Evolutionary conservation across 2,329 filamentous ascomycete genomes (phyloP).

Genomic region (Diaporthe amygdali): DNA sequence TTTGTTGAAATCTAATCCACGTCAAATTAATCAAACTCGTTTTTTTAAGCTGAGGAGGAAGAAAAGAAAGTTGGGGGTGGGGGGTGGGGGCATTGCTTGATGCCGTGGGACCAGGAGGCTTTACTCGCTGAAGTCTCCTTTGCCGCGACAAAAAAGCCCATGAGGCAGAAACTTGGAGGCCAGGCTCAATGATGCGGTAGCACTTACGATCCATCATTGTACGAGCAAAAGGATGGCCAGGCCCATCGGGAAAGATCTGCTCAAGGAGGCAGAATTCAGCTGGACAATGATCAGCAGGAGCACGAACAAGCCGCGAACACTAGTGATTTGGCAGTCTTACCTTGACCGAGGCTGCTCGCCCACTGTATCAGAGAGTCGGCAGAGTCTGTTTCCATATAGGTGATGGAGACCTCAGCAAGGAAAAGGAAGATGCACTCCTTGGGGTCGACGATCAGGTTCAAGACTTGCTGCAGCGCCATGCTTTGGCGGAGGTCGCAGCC

Average conservation of each 20-base stretch:
- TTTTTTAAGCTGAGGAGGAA: neutral
- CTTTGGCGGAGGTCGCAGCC: slow-evolving; percentile 82
- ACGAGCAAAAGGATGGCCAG: slow-evolving; percentile 79
- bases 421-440: slow-evolving; percentile 72
- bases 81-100: neutral
- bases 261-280: slow-evolving; percentile 87
- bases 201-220: slow-evolving; percentile 73
- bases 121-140: neutral
- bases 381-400: slow-evolving; percentile 80
- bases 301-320: neutral
- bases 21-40: neutral
- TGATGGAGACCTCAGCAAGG: slow-evolving; percentile 87
- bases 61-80: neutral
- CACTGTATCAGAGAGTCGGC: slow-evolving; percentile 79
- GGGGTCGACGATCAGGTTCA: slow-evolving; percentile 64
- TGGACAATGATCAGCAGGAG: slow-evolving; percentile 38
- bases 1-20: slow-evolving; percentile 70
- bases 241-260: slow-evolving; percentile 81
- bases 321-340: slow-evolving; percentile 44
- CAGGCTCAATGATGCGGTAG: neutral
- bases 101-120: neutral
- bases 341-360: slow-evolving; percentile 73
- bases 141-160: too few species aligned
- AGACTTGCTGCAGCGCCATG: slow-evolving; percentile 59
- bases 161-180: neutral